Evolutionary conservation across 2,329 filamentous ascomycete species (phyloP).

Genomic region (Aschersonia sp.): DNA sequence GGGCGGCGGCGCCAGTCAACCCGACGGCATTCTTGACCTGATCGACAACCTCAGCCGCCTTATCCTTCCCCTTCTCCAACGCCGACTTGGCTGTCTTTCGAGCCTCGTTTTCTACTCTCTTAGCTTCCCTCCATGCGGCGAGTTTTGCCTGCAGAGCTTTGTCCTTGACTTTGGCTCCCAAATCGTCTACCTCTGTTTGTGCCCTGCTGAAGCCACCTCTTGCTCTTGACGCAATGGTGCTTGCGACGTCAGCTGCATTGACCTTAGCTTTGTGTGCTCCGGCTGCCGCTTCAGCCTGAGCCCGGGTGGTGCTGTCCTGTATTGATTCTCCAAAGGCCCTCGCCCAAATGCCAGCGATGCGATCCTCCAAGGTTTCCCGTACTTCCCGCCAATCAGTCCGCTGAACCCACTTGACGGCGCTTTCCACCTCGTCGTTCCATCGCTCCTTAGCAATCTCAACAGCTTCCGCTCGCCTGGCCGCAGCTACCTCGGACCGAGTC

Average conservation of each 20-base stretch:
- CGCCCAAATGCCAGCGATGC: conserved; percentile 29
- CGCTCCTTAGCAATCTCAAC: conserved; percentile 58
- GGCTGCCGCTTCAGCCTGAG: conserved; percentile 14
- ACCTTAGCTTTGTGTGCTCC: conserved; percentile 18
- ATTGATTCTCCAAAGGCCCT: conserved; percentile 19
- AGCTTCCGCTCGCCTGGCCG: conserved; percentile 38
- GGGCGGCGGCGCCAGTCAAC: conserved; percentile 12
- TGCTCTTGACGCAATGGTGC: conserved; percentile 18
- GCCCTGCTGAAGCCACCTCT: conserved; percentile 19
- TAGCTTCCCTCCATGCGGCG: conserved; percentile 10
- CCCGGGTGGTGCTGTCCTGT: conserved; percentile 12
- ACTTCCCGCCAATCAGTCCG: conserved; percentile 50
- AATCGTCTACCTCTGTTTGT: conserved; percentile 13
- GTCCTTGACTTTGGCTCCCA: conserved; percentile 12
- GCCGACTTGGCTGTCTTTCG: conserved; percentile 18
- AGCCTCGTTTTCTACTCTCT: conserved; percentile 8
- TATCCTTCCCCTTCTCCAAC: conserved; percentile 26
- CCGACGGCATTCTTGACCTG: conserved; percentile 21
- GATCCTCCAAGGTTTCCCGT: conserved; percentile 41
- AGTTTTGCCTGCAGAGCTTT: conserved; percentile 13
- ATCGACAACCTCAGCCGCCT: conserved; percentile 23
- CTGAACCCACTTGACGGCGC: conserved; percentile 51
- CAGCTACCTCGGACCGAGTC: conserved; percentile 34
- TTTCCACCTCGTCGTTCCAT: conserved; percentile 64
- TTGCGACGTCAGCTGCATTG: conserved; percentile 9